phyloP scores from a whole-genome alignment of 108 stramenopile genomes.

The Pseudonitzschia multiseries region DNA sequence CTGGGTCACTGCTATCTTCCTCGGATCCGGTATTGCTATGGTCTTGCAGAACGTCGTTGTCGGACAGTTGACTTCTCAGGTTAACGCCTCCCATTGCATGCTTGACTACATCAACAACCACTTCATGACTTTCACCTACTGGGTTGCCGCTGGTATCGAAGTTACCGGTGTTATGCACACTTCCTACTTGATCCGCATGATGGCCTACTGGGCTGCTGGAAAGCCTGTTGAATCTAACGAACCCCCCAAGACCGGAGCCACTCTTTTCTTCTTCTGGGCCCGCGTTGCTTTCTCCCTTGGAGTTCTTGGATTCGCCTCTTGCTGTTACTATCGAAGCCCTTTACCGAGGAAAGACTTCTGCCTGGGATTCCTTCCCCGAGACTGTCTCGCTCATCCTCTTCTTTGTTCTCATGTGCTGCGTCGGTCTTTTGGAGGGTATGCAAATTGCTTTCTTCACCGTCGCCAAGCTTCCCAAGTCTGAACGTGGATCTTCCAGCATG shows the following conservation, averaged over 20 bases:
- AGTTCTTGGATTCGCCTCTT: conserved; percentile 64
- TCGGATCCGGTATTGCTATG: conserved; percentile 77
- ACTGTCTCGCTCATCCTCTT: conserved; percentile 60
- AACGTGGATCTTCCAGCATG: conserved; percentile 45
- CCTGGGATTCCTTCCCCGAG: conserved; percentile 48
- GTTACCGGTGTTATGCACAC: conserved; percentile 66
- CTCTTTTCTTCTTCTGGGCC: conserved; percentile 64
- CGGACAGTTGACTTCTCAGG: conserved; percentile 81
- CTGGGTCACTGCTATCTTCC: conserved; percentile 59
- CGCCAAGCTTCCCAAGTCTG: conserved; percentile 56
- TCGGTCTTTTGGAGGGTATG: conserved; percentile 86
- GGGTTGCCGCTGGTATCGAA: conserved; percentile 57
- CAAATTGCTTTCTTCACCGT: conserved; percentile 88
- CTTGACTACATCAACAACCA: conserved; percentile 87
- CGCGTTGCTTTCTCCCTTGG: conserved; percentile 62
- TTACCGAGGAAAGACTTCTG: conserved; percentile 59
- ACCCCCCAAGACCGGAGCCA: conserved; percentile 41
- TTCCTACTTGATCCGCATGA: conserved; percentile 55
- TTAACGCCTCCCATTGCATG: conserved; percentile 81
- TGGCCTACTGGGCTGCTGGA: conserved; percentile 49
- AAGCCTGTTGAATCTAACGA: conserved; percentile 75
- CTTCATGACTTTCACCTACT: conserved; percentile 68
- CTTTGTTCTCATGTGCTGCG: conserved; percentile 67
- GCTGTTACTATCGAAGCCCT: conserved; percentile 69
- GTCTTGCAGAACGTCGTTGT: conserved; percentile 66